phyloP scores from a whole-genome alignment of 2,329 filamentous ascomycete genomes.

The Hypoxylon rubiginosum region DNA sequence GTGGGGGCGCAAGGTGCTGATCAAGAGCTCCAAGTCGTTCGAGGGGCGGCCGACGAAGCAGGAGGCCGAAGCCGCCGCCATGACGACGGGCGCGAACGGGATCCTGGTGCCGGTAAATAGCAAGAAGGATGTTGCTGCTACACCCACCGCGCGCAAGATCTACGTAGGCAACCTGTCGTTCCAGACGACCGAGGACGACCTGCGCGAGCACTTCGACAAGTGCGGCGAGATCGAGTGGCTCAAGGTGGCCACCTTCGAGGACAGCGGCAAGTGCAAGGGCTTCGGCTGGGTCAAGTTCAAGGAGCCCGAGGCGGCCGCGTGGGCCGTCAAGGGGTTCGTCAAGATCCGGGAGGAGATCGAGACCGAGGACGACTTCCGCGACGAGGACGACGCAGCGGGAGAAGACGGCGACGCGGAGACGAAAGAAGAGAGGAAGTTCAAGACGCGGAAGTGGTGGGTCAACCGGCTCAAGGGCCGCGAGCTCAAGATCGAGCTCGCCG shows the following conservation, averaged over 20 bases:
- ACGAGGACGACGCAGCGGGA: slow-evolving; percentile 60
- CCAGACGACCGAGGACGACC: slow-evolving; percentile 82
- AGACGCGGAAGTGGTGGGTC: slow-evolving; percentile 82
- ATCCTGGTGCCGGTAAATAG: slow-evolving; percentile 50
- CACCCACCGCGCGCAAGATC: slow-evolving; percentile 79
- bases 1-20: slow-evolving; percentile 82
- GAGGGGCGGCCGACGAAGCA: slow-evolving; percentile 86
- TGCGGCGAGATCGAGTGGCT: slow-evolving; percentile 87
- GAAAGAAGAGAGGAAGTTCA: slow-evolving; percentile 67
- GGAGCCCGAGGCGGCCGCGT: slow-evolving; percentile 79
- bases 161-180: slow-evolving; percentile 94
- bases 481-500: slow-evolving; percentile 91
- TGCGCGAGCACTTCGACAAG: slow-evolving; percentile 84
- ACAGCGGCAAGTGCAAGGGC: slow-evolving; percentile 97
- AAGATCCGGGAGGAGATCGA: slow-evolving; percentile 76
- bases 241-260: slow-evolving; percentile 95
- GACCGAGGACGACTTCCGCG: slow-evolving; percentile 72
- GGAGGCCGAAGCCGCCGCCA: slow-evolving; percentile 50
- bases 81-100: slow-evolving; percentile 43
- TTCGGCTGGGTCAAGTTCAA: slow-evolving; percentile 96
- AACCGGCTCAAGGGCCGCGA: slow-evolving; percentile 84
- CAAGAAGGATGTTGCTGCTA: slow-evolving; percentile 64
- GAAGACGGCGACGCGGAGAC: slow-evolving; percentile 54
- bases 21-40: slow-evolving; percentile 92
- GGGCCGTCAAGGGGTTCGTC: slow-evolving; percentile 85